Percentiles rank a stretch among this genome's conserved stretches.
Evolutionary conservation across 2,329 filamentous ascomycete species (phyloP).

Genomic region (Penicillium sp.): DNA sequence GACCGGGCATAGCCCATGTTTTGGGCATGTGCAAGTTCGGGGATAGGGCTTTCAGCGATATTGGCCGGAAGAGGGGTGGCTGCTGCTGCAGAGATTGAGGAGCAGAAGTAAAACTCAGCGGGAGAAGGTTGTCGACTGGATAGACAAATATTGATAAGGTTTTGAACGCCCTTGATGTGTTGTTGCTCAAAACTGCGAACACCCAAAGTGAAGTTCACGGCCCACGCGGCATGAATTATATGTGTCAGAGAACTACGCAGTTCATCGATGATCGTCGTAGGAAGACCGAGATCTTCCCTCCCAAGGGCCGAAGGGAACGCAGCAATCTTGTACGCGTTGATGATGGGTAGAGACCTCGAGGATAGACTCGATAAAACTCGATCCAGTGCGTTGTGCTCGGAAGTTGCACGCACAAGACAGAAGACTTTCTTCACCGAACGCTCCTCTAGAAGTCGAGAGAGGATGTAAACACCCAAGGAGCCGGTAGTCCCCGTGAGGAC

Average conservation of each 20-base stretch:
- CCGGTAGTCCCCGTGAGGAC: neutral
- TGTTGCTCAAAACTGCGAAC: conserved; percentile 23
- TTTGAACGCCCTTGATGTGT: conserved; percentile 19
- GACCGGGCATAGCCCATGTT: conserved; percentile 32
- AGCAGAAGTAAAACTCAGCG: conserved; percentile 7
- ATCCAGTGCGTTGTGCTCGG: neutral
- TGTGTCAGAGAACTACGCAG: conserved; percentile 16
- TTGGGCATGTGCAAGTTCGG: conserved; percentile 25
- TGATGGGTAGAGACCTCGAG: neutral
- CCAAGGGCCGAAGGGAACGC: neutral
- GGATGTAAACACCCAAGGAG: neutral
- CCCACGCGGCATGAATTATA: conserved; percentile 28
- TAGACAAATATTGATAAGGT: conserved; percentile 7
- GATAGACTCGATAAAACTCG: conserved; percentile 20
- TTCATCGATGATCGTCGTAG: neutral
- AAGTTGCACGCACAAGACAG: neutral
- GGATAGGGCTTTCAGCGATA: conserved; percentile 17
- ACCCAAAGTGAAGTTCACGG: conserved; percentile 25
- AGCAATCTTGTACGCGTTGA: neutral
- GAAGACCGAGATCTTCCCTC: neutral
- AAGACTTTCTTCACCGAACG: neutral
- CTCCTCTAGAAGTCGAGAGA: neutral
- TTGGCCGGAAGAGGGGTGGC: neutral
- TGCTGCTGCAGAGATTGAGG: neutral
- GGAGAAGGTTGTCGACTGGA: neutral